Evolutionary conservation across 805 yeast genomes (phyloP).

Genomic region (Suhomyces sp.): DNA sequence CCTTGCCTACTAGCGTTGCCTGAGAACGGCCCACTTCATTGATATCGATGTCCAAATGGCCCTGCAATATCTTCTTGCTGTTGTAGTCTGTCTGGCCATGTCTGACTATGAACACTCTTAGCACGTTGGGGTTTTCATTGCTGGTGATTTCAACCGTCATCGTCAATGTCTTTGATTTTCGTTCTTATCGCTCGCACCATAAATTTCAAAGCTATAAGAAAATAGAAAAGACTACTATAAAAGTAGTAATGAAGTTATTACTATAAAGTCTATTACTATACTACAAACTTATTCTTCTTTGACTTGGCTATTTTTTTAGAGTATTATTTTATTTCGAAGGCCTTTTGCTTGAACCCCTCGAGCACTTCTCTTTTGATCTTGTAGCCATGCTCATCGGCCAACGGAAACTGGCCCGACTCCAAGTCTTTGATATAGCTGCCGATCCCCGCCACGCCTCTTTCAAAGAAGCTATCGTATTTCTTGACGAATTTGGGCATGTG

Average conservation of each 20-base stretch:
- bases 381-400: slow-evolving; percentile 57
- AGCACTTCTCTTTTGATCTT: slow-evolving; percentile 63
- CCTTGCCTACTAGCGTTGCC: slow-evolving; percentile 52
- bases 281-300: too few relatives aligned
- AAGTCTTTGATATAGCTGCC: slow-evolving; percentile 60
- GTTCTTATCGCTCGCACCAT: too few relatives aligned
- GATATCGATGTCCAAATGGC: slow-evolving; percentile 66
- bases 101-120: slow-evolving; percentile 63
- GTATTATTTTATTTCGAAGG: not conserved
- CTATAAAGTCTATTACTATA: too few relatives aligned
- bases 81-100: slow-evolving; percentile 87
- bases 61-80: slow-evolving; percentile 66
- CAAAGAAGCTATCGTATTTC: slow-evolving; percentile 53
- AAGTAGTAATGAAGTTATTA: too few relatives aligned
- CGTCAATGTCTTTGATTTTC: too few relatives aligned
- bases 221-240: too few relatives aligned
- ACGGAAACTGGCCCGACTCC: slow-evolving; percentile 55
- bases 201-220: too few relatives aligned
- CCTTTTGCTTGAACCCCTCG: slow-evolving; percentile 17
- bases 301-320: too few relatives aligned
- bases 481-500: slow-evolving; percentile 72
- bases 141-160: slow-evolving; percentile 17
- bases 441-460: slow-evolving; percentile 50
- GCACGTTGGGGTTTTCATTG: slow-evolving; percentile 33
- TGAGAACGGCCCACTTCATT: slow-evolving; percentile 62